Base-by-base conservation (phyloP, 108 stramenopile species). In the Nitzschia sp. region DNA sequence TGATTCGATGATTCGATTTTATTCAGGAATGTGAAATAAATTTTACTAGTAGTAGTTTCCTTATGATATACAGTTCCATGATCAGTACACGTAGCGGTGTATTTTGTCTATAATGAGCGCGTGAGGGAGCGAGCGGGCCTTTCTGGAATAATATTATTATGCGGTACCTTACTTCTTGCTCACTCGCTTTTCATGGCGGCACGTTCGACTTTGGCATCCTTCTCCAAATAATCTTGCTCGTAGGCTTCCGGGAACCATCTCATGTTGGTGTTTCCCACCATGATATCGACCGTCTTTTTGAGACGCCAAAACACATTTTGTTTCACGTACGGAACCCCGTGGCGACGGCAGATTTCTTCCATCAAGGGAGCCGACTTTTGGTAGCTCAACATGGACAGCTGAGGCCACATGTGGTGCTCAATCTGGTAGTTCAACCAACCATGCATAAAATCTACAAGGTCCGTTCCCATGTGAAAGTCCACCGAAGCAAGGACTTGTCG, bases 391-490 rank as follows among this genome's bases (percentile, higher is more conserved):
- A 89, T 89, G 23, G 65, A 69, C 17, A 86, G 63, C 35, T 83
- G 83, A 29, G 88, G 88, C 85, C 83, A 85, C 38, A 85, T 45
- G 58, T 89, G 88, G 47, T 86, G 85, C 66, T 86, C 88, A 46
- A 86, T 86, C 60, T 89, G 88, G 53, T 89, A 89, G 66, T 84
- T 84, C 25, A 89, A 66, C 75, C 76, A 89, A 36, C 88, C 88
- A 36, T 89, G 88, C n/a, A 66, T 55, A 58, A 85, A 85, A 68
- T 89, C 88, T 9, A 85, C 34, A 27, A 60, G 45, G 54, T 89
- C 84, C n/a, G 66, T 81, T 19, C 88, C 88, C 32, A 58, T 69
- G 41, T 53, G 45, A 45, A 59, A 86, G 52, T 89, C 78, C 34
- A 72, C 73, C 19, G 81, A 83, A 16, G 72, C 80, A 13, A 89